Conservation (phyloP, 2,329 filamentous ascomycete species). For the Monosporascus sp. region DNA sequence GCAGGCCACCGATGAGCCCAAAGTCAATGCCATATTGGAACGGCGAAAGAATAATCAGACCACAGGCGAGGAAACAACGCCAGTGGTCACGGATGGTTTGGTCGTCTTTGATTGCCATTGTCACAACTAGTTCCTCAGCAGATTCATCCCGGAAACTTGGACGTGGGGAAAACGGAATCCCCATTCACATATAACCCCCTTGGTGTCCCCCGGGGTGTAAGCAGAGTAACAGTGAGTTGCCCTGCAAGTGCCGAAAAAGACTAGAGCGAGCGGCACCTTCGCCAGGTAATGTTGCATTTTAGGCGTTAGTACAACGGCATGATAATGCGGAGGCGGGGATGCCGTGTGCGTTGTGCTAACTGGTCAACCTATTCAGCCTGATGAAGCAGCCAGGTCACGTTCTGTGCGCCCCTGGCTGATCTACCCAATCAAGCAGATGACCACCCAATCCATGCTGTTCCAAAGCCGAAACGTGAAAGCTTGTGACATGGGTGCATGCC, state of each 20-base stretch:
- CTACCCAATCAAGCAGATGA: background rate
- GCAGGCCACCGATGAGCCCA: conserved; percentile 43
- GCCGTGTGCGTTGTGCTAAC: background rate
- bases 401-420: background rate
- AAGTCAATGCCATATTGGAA: conserved; percentile 50
- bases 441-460: background rate
- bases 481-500: background rate
- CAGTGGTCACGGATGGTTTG: conserved; percentile 34
- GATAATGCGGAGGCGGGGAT: background rate
- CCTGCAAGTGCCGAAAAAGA: conserved; percentile 15
- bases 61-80: conserved; percentile 42
- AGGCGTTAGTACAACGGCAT: background rate
- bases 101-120: conserved; percentile 15
- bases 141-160: background rate
- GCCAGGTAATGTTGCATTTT: no score
- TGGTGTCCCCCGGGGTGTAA: background rate
- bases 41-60: conserved; percentile 41
- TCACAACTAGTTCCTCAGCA: background rate
- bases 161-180: background rate
- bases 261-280: background rate
- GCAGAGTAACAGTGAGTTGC: conserved; percentile 7
- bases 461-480: background rate
- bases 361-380: background rate
- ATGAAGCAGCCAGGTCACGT: background rate
- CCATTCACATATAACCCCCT: background rate